phyloP scores from a whole-genome alignment of 768 basidiomycete genomes.

The Boletus rubroflammeus region DNA sequence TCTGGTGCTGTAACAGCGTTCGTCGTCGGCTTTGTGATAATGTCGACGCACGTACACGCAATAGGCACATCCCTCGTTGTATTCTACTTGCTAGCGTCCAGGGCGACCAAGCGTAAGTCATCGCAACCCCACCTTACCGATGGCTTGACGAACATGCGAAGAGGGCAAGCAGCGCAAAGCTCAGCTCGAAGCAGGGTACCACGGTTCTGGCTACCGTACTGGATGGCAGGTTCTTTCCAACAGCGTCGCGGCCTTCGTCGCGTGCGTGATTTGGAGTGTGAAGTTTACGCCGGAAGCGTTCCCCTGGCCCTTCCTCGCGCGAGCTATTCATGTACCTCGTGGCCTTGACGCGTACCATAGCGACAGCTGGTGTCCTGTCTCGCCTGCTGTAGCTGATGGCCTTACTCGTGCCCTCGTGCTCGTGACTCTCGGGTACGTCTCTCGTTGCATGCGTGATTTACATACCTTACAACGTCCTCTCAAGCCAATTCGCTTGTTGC shows the following conservation, averaged over 20 bases:
- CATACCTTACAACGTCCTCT: background rate
- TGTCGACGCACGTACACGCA: conserved; percentile 62
- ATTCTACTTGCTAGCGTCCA: conserved; percentile 78
- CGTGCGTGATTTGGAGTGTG: conserved; percentile 61
- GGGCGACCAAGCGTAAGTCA: conserved; percentile 74
- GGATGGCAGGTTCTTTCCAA: conserved; percentile 85
- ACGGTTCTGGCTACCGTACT: conserved; percentile 68
- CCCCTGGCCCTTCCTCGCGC: conserved; percentile 34
- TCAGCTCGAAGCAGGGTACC: conserved; percentile 73
- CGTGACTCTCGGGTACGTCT: conserved; percentile 58
- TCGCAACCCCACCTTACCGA: background rate
- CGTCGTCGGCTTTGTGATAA: conserved; percentile 66
- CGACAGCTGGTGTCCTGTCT: conserved; percentile 60
- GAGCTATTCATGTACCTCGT: conserved; percentile 9
- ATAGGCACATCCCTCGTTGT: conserved; percentile 67
- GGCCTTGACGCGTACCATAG: conserved; percentile 33
- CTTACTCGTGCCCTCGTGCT: conserved; percentile 64
- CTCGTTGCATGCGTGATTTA: background rate
- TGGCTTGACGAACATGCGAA: conserved; percentile 20
- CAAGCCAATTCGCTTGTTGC: conserved; percentile 83
- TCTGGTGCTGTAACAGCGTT: conserved; percentile 78
- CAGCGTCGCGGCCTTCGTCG: conserved; percentile 60
- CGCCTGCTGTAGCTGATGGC: conserved; percentile 40
- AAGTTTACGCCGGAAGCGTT: conserved; percentile 45
- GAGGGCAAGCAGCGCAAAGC: conserved; percentile 76